Conservation (phyloP, 2,329 filamentous ascomycete species). For the Aphanoascus verrucosus region DNA sequence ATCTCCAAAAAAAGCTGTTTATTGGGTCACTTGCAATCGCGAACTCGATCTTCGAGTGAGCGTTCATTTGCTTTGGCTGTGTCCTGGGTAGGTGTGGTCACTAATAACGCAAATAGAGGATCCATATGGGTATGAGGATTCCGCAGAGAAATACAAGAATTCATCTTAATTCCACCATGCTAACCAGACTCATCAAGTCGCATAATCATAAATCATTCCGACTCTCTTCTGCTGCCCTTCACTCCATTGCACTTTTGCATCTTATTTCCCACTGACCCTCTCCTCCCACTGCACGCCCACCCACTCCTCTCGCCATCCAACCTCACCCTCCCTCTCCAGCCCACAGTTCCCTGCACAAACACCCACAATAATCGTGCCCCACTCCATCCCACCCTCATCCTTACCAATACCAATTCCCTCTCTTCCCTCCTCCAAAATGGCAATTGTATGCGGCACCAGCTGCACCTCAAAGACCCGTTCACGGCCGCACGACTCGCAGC, state of each 20-base stretch:
- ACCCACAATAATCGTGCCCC: constrained; percentile 82
- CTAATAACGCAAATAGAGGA: neutral
- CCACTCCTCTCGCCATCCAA: constrained; percentile 88
- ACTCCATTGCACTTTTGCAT: neutral
- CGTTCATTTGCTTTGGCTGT: neutral
- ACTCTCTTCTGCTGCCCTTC: neutral
- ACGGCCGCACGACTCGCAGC: constrained; percentile 65
- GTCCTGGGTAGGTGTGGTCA: neutral
- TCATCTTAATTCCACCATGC: no score
- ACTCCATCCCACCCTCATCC: constrained; percentile 78
- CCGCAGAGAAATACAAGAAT: neutral
- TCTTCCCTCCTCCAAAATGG: constrained; percentile 69
- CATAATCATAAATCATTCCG: neutral
- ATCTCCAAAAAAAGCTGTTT: neutral
- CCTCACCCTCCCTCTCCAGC: constrained; percentile 49
- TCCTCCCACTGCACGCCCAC: constrained; percentile 98
- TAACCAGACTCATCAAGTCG: no score
- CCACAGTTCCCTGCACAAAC: constrained; percentile 76
- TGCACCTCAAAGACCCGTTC: constrained; percentile 81
- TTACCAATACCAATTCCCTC: constrained; percentile 46
- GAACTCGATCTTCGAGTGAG: constrained; percentile 14
- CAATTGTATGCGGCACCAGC: constrained; percentile 80
- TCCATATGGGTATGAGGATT: neutral
- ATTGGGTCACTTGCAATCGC: constrained; percentile 9
- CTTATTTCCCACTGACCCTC: constrained; percentile 18